Evolutionary conservation across 306 rosid species (phyloP).

Genomic region (Malus orientalis): DNA sequence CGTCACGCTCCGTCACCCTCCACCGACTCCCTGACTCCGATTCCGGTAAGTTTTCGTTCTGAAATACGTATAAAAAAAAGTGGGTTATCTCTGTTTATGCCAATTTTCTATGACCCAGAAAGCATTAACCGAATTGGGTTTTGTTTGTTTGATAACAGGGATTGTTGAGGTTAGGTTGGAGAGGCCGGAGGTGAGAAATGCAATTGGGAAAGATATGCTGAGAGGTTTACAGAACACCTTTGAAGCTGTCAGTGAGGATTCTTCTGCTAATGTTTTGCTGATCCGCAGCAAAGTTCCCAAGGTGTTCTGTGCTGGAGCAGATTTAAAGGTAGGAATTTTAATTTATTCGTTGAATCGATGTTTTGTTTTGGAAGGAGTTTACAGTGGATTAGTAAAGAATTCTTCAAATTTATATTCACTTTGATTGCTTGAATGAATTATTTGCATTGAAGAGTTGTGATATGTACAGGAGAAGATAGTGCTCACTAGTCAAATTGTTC

Average conservation of each 20-base stretch:
- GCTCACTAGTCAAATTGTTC: neutral
- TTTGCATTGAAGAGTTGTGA: neutral
- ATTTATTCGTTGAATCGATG: neutral
- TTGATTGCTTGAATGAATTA: neutral
- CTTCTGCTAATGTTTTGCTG: conserved; percentile 55
- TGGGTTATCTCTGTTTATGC: neutral
- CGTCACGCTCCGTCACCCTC: conserved; percentile 52
- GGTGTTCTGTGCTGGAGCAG: conserved; percentile 69
- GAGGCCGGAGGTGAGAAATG: conserved; percentile 65
- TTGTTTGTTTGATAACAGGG: conserved; percentile 31
- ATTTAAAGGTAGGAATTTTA: conserved; percentile 35
- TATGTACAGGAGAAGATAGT: neutral
- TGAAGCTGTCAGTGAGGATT: conserved; percentile 45
- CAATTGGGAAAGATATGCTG: conserved; percentile 73
- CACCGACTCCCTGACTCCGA: conserved; percentile 46
- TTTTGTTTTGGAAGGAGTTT: neutral
- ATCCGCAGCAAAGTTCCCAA: conserved; percentile 65
- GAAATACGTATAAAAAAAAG: neutral
- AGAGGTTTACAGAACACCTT: conserved; percentile 43
- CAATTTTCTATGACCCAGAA: neutral
- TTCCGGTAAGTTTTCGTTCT: conserved; percentile 40
- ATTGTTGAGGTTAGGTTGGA: conserved; percentile 66
- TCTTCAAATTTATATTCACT: neutral
- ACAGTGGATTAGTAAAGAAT: neutral
- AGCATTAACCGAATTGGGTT: neutral